Base-by-base conservation (phyloP, 805 yeast genomes). In the Hanseniaspora pseudoguilliermondii region DNA sequence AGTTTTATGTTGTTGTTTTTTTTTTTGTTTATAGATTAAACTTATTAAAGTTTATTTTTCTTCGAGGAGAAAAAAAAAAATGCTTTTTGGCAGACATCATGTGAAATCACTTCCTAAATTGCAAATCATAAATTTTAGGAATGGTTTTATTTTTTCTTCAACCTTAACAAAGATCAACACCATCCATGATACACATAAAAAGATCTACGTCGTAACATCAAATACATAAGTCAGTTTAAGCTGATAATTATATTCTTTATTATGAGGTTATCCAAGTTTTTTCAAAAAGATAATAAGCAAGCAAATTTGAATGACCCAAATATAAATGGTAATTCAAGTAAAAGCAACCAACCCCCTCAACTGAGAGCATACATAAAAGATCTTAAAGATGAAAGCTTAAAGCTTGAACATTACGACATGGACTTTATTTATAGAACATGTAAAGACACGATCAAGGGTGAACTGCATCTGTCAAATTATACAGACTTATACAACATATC, bases 401-500 rank as follows among this genome's bases (percentile, higher is more conserved):
- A 23, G 32, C 29, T 23, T 13, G 44, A 41, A n/a, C 29, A 41
- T 41, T 32, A 41, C 4, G 29, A 41, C 6, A 41, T 23, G 25
- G 44, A 41, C 15, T 15, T 5, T 6, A 41, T 41, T 23, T 15
- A 41, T 23, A 41, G 44, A 23, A 41, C 44, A 3, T n/a, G 6
- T 16, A 27, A 25, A 15, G 44, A 41, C 25, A 23, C 32, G 3
- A 41, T 41, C 16, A 23, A 41, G 6, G 44, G 44, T 41, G 44
- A 41, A 7, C 6, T 41, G n/a, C 44, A 41, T 23, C 11, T 41
- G 1, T 23, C 25, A 18, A 41, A 41, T 23, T 41, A 41, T 23
- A 6, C 44, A 41, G 29, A 41, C 21, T 15, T 49, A 3, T 49
- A 49, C 21, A 49, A 49, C 47, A 57, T 66, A 1, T 61, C 73